Base-by-base conservation (phyloP, 495 filamentous ascomycete genomes). In the Chlorociboria aeruginascens region DNA sequence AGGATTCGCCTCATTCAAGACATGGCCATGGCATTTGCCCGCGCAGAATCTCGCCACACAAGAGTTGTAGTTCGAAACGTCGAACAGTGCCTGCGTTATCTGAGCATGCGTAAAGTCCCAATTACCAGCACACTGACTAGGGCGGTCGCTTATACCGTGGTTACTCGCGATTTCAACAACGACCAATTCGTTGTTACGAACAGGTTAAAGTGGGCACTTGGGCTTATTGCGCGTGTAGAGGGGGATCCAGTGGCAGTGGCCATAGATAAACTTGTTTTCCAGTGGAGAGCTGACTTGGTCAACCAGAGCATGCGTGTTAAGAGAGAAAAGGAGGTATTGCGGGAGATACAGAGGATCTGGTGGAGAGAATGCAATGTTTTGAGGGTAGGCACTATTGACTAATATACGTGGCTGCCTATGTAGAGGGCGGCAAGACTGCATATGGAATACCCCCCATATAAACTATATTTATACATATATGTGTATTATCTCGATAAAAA, bases 11-110 rank as follows among this genome's bases (percentile, higher is more conserved):
- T 69, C 30, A 50, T 69, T 11, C 53, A 44, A 13, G 52, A 52
- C 6, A 47, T 63, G 32, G 62, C 66, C n/a, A 45, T 53, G 8
- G 51, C 55, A 28, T 67, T 69, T 46, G 60, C 57, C 37, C 40
- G 52, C 1, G 62, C 67, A 13, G 52, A 61, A 6, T 52, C 58
- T 16, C 42, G 69, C n/a, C 51, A 55, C 17, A 49, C 54, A 35
- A 59, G 68, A 29, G 59, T 56, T 13, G 61, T 68, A 9, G 52
- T 76, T 43, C 56, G 58, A 12, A 58, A 69, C 34, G 63, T 73
- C 16, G 51, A 52, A 32, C 58, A 56, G 8, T 69, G 64, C 45
- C 54, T 69, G 16, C 42, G 45, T 17, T 60, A 65, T 51, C 49
- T 74, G 7, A 40, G 49, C 34, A 43, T 46, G 17, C 55, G 52